These are phyloP conservation scores for Globomyces pollinis-pini DNA, from an alignment of 192 early-diverging fungal species.

Conservation along the genomic window DNA sequence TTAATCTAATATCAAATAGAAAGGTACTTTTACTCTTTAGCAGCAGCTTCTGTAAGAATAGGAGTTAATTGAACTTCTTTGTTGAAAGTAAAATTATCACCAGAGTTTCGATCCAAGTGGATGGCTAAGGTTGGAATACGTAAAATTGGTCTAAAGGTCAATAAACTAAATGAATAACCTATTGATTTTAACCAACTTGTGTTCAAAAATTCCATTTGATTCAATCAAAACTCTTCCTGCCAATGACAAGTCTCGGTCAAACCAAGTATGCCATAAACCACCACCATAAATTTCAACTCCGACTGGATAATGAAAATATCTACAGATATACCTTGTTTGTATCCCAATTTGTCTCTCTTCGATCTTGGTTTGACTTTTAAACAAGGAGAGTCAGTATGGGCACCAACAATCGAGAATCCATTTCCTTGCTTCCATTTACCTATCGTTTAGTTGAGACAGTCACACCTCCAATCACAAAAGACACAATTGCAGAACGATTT, in stretches of 20 bases:
- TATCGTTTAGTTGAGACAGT: too few relatives aligned
- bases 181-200: conserved; percentile 71
- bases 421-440: not conserved
- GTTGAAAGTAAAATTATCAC: conserved; percentile 85
- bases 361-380: conserved; percentile 95
- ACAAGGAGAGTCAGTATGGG: conserved; percentile 97
- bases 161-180: too few relatives aligned
- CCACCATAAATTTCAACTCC: conserved; percentile 81
- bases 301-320: conserved; percentile 45
- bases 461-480: conserved; percentile 89
- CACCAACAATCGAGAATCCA: conserved; percentile 84
- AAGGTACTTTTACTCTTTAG: not conserved
- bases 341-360: conserved; percentile 78
- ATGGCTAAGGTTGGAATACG: conserved; percentile 95
- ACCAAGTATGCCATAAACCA: conserved; percentile 99
- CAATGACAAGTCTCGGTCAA: conserved; percentile 93
- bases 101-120: conserved; percentile 79
- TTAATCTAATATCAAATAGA: conserved; percentile 31
- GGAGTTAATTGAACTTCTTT: conserved; percentile 90
- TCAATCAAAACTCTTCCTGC: conserved; percentile 89
- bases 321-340: conserved; percentile 71
- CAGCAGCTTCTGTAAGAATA: conserved; percentile 55
- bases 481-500: conserved; percentile 78
- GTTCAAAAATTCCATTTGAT: conserved; percentile 59
- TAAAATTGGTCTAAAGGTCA: conserved; percentile 87